Base-by-base conservation (phyloP, 495 filamentous ascomycete species). In the Lindgomyces ingoldianus region DNA sequence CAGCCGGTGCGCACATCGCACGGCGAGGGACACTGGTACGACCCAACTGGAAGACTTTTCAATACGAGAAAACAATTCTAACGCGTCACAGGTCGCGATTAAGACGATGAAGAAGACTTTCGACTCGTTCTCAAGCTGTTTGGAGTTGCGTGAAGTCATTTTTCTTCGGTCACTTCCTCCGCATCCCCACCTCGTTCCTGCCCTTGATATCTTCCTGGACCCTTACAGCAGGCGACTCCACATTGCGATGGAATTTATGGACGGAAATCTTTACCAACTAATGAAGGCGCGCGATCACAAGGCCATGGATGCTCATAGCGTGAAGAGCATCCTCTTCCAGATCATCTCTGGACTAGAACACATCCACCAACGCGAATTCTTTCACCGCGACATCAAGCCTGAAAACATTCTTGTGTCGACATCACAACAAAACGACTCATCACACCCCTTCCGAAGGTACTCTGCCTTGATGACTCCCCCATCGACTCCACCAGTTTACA, bases 31-130 rank as follows among this genome's bases (percentile, higher is more conserved):
- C 92, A 30, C 82, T 98, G 81, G 94, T 99, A 86, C 11, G 68
- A 62, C 33, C 68, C 72, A 26, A 1, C 65, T 57, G 69, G 74
- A 80, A 49, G 78, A 61, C 29, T 51, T n/a, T n/a, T 19, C 57
- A n/a, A 36, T 49, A 26, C 25, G 3, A 21, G 36, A 27, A 25
- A 9, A 19, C 49, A 42, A 56, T 19, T 9, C 63, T 70, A 57
- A 70, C 60, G 22, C 58, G 55, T 59, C 24, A 54, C 62, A 98
- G 94, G 91, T 98, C 69, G 94, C 94, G 1, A 96, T 99, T 74
- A 99, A 99, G 80, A 97, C 94, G 18, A 98, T 99, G 95, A 99
- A 99, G 83, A 99, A 99, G 83, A 91, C 89, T 0, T 99, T 98
- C 68, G 93, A 98, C 39, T 93, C 90, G 3, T 90, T 98, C 72